Evolutionary conservation across 441 rosid genomes (phyloP), one percentile per base, ranked within the genome.

Genomic region (Bruguiera hainesii): DNA sequence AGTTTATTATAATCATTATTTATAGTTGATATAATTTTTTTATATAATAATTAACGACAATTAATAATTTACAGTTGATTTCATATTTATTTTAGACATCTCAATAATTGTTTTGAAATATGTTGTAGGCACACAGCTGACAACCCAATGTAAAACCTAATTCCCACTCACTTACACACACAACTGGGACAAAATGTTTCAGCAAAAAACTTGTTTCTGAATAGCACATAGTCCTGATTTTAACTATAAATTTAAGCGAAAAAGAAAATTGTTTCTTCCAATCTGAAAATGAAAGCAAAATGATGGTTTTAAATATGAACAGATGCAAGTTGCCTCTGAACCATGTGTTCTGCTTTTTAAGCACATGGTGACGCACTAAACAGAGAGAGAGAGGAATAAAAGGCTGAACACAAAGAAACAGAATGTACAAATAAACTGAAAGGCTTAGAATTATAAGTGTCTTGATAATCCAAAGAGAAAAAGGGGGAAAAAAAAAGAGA

Each of bases 291-390:
- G 8, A 56, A 48, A 68, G 9, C 26, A 49, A 29, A 37, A 58
- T 33, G 48, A 61, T 25, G 16, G 16, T 68, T 60, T 60, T 48
- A 64, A 53, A 39, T 63, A 60, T 68, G 56, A 61, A 73, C 20
- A 61, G 49, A 58, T 35, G 56, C 85, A 76, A 76, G 66, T 71
- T 72, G 76, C 65, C 64, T 10, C 50, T 68, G 49, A 19, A 63
- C 51, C 81, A 65, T 69, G 76, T 67, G 75, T 72, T 64, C 18
- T 28, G 64, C 56, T 73, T 52, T 51, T 31, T 52, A 66, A 58
- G 39, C 61, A 56, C 52, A 65, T 53, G 63, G 65, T 64, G 64
- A 62, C 11, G 1, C 2, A 39, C 59, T 21, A 21, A 21, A 21
- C 16, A 21, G 11, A 3, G 23, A 21, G 11, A 59, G 26, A 26